Evolutionary conservation across 495 filamentous ascomycete genomes (phyloP).

Genomic region (Articulospora tetracladia): DNA sequence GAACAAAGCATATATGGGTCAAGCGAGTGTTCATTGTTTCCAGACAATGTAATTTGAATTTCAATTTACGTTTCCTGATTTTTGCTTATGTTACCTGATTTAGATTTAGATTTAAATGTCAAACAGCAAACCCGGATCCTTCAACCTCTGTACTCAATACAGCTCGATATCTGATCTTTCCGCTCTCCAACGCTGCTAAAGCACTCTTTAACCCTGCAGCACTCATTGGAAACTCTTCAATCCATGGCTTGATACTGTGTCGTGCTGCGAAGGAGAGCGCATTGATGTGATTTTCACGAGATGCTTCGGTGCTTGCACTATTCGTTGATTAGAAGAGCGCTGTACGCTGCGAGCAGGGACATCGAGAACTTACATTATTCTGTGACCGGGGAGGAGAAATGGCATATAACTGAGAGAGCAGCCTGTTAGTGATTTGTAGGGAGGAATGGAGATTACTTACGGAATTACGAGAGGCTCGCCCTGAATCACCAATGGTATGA

Average conservation of each 20-base stretch:
- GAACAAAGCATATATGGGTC: no score
- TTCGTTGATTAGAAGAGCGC: background rate
- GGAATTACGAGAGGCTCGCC: background rate
- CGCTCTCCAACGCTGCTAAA: constrained; percentile 45
- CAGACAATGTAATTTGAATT: no score
- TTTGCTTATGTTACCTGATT: no score
- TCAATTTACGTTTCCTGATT: no score
- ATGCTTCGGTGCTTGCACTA: background rate
- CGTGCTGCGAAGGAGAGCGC: constrained; percentile 31
- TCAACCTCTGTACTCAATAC: no score
- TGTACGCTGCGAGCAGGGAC: no score
- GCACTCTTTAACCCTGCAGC: constrained; percentile 49
- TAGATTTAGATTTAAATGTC: no score
- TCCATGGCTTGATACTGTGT: constrained; percentile 27
- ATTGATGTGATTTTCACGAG: background rate
- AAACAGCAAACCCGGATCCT: no score
- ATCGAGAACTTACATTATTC: background rate
- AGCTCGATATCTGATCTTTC: constrained; percentile 53
- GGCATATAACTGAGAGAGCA: no score
- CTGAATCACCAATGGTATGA: background rate
- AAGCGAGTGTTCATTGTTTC: no score
- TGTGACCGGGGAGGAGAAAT: background rate
- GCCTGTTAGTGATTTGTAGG: no score
- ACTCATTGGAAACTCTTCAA: constrained; percentile 39
- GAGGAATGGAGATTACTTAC: background rate